A percentile compares a stretch with the other conserved stretches of the same genome.
Evolutionary conservation across 2,329 filamentous ascomycete genomes (phyloP).

Genomic region (Alternaria tenuissima): DNA sequence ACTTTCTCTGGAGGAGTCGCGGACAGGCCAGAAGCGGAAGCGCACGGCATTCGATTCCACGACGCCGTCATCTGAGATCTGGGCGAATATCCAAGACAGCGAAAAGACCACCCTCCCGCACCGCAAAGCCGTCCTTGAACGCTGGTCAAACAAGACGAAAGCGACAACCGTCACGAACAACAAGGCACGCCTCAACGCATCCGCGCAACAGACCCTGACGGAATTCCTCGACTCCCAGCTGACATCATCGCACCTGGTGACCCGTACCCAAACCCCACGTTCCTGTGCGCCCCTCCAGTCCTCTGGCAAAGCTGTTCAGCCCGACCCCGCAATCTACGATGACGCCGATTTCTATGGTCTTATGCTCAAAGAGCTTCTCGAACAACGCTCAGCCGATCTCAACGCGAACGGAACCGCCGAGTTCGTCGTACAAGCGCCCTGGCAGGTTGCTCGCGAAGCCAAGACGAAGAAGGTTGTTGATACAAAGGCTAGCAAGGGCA

Average conservation of each 20-base stretch:
- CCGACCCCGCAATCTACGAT: conserved; percentile 73
- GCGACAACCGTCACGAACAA: conserved; percentile 62
- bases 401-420: conserved; percentile 57
- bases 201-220: conserved; percentile 69
- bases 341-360: conserved; percentile 95
- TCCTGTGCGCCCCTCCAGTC: conserved; percentile 79
- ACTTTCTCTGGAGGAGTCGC: conserved; percentile 63
- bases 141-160: conserved; percentile 86
- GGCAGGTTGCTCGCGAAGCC: conserved; percentile 75
- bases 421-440: conserved; percentile 56
- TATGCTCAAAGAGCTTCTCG: conserved; percentile 89
- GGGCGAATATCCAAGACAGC: conserved; percentile 72
- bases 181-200: conserved; percentile 67
- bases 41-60: conserved; percentile 59
- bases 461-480: conserved; percentile 90
- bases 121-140: conserved; percentile 79
- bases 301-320: conserved; percentile 39
- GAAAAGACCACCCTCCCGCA: conserved; percentile 68
- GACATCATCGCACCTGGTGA: conserved; percentile 71
- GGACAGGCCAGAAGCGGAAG: conserved; percentile 68
- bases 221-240: conserved; percentile 75
- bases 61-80: conserved; percentile 72
- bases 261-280: conserved; percentile 73
- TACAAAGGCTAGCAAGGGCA: conserved; percentile 91
- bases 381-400: conserved; percentile 78